Evolutionary conservation across 2,329 filamentous ascomycete species (phyloP), one percentile per base, ranked within the genome.

Genomic region (Lachnellula occidentalis): DNA sequence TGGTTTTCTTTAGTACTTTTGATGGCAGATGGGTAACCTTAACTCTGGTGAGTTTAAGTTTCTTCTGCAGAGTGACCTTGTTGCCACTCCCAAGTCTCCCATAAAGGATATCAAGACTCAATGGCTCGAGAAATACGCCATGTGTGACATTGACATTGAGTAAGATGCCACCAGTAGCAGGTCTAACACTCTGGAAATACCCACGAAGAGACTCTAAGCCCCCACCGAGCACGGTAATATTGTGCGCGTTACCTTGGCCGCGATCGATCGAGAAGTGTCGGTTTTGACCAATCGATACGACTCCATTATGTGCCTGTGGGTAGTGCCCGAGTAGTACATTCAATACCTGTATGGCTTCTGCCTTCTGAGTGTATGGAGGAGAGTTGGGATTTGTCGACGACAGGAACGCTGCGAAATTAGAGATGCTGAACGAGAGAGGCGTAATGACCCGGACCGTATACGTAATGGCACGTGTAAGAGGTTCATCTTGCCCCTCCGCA

Each of bases 121-220:
- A 73, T 2, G 73, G 61, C 58, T 79, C 73, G 67, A 82, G 83
- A 62, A 82, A 85, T 0, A 81, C 80, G 2, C 76, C 74, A 45
- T 78, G 78, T 8, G 80, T 80, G 24, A 86, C 81, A 55, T 87
- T 84, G 3, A 86, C 71, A 54, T 87, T 87, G 12, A 86, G 66
- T 1, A 87, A 64, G 4, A 86, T 70, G 3, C 82, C 74, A 39
- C 75, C 76, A 14, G 80, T 79, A 2, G 80, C 77, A 2, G 80
- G 76, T 5, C 84, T 79, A 31, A 83, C 78, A 62, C 81, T 85
- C 11, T 81, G 73, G 63, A 80, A 86, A 67, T 80, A 87, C 0
- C 84, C 84, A 42, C 82, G 75, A 4, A 83, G 66, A 0, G 81
- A 81, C 47, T 79, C 72, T 0, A 87, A 70, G 1, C 81, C 81